Evolutionary conservation across 768 basidiomycete genomes (phyloP).

Genomic region (Termitomyces sp.): DNA sequence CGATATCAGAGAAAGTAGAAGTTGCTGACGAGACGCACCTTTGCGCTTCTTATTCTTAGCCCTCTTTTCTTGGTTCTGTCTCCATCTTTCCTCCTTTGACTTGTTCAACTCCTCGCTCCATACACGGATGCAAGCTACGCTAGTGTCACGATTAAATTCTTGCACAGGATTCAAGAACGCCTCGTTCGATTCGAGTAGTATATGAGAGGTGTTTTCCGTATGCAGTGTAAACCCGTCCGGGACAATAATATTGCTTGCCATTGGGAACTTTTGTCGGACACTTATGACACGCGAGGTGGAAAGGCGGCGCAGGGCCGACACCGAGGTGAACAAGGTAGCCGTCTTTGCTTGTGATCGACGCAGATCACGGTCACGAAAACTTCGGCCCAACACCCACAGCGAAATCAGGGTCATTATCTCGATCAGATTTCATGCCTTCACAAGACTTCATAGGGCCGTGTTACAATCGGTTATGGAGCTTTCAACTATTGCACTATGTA

Average conservation of each 20-base stretch:
- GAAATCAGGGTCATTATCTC: not conserved
- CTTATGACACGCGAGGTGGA: not conserved
- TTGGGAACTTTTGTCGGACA: slow-evolving; percentile 16
- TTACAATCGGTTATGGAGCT: not conserved
- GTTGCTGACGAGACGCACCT: slow-evolving; percentile 27
- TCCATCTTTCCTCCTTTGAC: slow-evolving; percentile 61
- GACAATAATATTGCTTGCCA: slow-evolving; percentile 28
- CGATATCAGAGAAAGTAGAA: not conserved
- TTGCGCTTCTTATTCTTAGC: slow-evolving; percentile 40
- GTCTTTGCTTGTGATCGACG: slow-evolving; percentile 10
- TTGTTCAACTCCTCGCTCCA: slow-evolving; percentile 77
- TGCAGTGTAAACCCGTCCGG: slow-evolving; percentile 77
- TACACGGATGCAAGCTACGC: slow-evolving; percentile 82
- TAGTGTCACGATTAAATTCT: slow-evolving; percentile 95
- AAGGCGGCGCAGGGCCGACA: slow-evolving; percentile 21
- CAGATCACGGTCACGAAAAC: slow-evolving; percentile 2
- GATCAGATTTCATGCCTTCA: not conserved
- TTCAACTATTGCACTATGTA: not conserved
- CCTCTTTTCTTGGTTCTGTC: slow-evolving; percentile 43
- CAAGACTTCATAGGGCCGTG: not conserved
- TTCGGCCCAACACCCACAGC: slow-evolving; percentile 24
- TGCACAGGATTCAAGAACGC: slow-evolving; percentile 97
- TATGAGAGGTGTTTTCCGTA: slow-evolving; percentile 75
- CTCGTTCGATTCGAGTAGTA: slow-evolving; percentile 75
- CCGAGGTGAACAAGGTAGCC: slow-evolving; percentile 9